A percentile compares a stretch with the other conserved stretches of the same genome.
Evolutionary conservation across 441 rosid genomes (phyloP).

Genomic region (Populus hybrid): DNA sequence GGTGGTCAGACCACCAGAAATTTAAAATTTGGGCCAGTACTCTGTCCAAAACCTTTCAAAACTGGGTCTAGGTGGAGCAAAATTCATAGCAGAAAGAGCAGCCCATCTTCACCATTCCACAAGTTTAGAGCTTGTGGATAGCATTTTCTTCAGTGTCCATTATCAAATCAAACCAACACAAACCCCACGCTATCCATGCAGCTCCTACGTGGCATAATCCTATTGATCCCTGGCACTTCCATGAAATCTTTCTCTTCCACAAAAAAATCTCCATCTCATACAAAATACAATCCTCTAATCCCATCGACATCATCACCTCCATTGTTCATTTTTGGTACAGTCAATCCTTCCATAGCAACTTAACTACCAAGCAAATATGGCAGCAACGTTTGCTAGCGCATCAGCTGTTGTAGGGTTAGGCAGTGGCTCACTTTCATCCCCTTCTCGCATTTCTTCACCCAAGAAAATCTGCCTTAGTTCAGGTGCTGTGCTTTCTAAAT

Average conservation of each 20-base stretch:
- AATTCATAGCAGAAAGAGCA: background rate
- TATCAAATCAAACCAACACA: background rate
- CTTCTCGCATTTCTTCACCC: constrained; percentile 15
- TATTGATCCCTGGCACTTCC: constrained; percentile 37
- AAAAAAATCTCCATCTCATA: constrained; percentile 26
- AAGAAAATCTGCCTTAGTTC: constrained; percentile 40
- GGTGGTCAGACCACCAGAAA: background rate
- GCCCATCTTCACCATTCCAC: background rate
- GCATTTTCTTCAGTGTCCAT: background rate
- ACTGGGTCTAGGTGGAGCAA: background rate
- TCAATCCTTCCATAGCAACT: background rate
- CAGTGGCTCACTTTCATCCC: constrained; percentile 40
- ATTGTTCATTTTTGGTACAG: background rate
- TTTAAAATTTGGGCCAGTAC: background rate
- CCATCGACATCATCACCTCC: background rate
- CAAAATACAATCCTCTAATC: constrained; percentile 4
- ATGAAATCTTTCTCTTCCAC: constrained; percentile 41
- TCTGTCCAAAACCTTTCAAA: no score
- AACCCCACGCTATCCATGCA: constrained; percentile 48
- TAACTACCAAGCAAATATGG: constrained; percentile 35
- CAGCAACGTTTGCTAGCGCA: constrained; percentile 55
- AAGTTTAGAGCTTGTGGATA: background rate
- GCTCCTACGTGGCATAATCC: constrained; percentile 41
- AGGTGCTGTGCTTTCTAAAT: constrained; percentile 39
- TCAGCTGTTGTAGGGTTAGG: constrained; percentile 68